Evolutionary conservation across 2,329 filamentous ascomycete genomes (phyloP), one percentile per base, ranked within the genome.

Genomic region (Ascochyta rabiei): DNA sequence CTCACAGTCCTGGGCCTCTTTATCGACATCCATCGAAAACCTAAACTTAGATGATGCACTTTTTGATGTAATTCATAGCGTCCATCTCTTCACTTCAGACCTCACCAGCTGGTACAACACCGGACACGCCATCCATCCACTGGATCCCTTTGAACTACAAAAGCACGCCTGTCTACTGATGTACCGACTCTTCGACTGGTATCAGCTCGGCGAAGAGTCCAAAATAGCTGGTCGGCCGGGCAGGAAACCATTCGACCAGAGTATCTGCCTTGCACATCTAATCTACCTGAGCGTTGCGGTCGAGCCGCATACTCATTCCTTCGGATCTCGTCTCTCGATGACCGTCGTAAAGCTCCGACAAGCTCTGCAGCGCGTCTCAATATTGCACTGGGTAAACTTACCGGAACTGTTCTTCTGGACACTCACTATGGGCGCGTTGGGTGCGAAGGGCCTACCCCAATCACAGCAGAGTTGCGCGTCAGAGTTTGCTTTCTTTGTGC

Each of bases 71-170:
- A 13, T 40, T 5, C 34, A 30, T 13, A 35, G 44, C 10, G 13
- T 48, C 16, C 12, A 40, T 9, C 10, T 40, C 13, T 54, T 48
- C 34, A 57, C 47, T 15, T 56, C 56, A 6, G 69, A 70, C 26
- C 50, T 73, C 16, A 52, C 52, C 4, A 30, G 24, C 15, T 73
- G 64, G 64, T 68, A 65, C 30, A 53, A 64, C 5, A 51, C 59
- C 6, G 45, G 45, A 33, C 4, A 56, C 23, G 18, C 56, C 31
- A 33, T 53, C 54, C 4, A 37, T 28, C 16, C 8, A n/a, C 28
- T 69, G 4, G 68, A 69, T 33, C 61, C 71, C 0, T 52, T 73
- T 12, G 69, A 72, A 9, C 59, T 73, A 19, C 70, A 74, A 44
- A 73, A 72, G 31, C 65, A 73, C 33, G 62, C 56, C 9, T 64